Base-by-base conservation (phyloP, 768 basidiomycete genomes). In the Dioszegia aurantiaca region DNA sequence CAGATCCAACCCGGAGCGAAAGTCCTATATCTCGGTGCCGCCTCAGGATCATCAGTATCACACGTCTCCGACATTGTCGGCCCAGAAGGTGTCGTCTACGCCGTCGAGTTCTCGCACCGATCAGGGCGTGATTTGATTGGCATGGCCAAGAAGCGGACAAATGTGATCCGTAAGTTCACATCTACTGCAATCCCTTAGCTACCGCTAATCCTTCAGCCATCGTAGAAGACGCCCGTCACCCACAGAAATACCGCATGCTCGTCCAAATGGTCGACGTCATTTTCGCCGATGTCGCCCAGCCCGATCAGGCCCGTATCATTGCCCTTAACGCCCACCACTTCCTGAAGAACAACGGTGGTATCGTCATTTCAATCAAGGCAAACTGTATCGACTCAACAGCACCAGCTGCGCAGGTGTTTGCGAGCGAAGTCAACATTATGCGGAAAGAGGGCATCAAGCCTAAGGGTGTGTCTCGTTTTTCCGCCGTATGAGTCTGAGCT, bases 51-150 rank as follows among this genome's bases (percentile, higher is more conserved):
- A 37, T 90, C 89, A 79, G 95, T 98, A 62, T 92, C 89, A 67
- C 95, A 99, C 83, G 95, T 99, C 51, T 93, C 94, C 23, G 95
- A 99, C 78, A 89, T 99, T 64, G 92, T 98, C 74, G 95, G 95
- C 17, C 93, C 95, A 19, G 91, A 95, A 64, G 95, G 95, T 55
- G 83, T 89, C 59, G 95, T 98, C 9, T 98, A 99, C 76, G 95
- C 95, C 19, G 95, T 99, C 30, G 95, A 99, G 78, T 98, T 99
- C 80, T 98, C 95, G 2, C 82, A 86, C 67, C 85, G 95, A 70
- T 94, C 92, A 55, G 95, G 95, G 33, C 89, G 95, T 78, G 95
- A 99, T 79, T 80, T 98, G 61, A 95, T 99, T 68, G 89, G 88
- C 80, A 99, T 98, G 95, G 94, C 95, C 31, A 97, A 98, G 80